Conservation (phyloP, 2,329 filamentous ascomycete species). For the Alternaria solani region DNA sequence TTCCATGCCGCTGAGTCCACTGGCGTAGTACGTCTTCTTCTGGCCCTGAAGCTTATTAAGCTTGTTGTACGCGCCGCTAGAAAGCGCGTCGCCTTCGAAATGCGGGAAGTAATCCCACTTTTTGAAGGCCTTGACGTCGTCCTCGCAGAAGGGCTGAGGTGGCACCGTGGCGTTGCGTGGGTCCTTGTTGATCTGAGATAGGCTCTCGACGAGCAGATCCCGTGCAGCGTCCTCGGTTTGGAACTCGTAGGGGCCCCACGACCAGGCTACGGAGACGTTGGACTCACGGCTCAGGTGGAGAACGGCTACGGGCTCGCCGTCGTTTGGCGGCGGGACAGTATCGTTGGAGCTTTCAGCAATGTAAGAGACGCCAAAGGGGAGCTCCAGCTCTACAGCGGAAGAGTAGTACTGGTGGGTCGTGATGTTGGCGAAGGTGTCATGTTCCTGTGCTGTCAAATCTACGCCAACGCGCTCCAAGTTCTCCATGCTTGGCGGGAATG, state of each 20-base stretch:
- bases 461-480: conserved; percentile 45
- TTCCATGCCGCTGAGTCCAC: conserved; percentile 49
- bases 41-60: conserved; percentile 48
- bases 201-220: conserved; percentile 39
- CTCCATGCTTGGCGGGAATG: conserved; percentile 46
- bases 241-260: conserved; percentile 49
- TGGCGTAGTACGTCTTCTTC: conserved; percentile 50
- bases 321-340: conserved; percentile 42
- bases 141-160: conserved; percentile 26
- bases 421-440: conserved; percentile 44
- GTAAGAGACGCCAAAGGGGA: conserved; percentile 50
- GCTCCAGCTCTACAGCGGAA: conserved; percentile 42
- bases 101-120: conserved; percentile 54
- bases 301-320: conserved; percentile 46
- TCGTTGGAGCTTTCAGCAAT: conserved; percentile 36
- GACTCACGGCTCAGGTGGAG: conserved; percentile 41
- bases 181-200: conserved; percentile 48
- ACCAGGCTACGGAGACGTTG: conserved; percentile 48
- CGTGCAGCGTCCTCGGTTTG: conserved; percentile 38
- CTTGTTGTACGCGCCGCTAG: conserved; percentile 40
- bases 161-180: conserved; percentile 41
- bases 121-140: conserved; percentile 44
- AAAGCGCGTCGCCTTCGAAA: conserved; percentile 40
- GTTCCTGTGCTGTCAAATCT: conserved; percentile 45
- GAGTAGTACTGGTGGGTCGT: conserved; percentile 50